Evolutionary conservation across 2,329 filamentous ascomycete genomes (phyloP).

Genomic region (Paracoccidioides brasiliensis): DNA sequence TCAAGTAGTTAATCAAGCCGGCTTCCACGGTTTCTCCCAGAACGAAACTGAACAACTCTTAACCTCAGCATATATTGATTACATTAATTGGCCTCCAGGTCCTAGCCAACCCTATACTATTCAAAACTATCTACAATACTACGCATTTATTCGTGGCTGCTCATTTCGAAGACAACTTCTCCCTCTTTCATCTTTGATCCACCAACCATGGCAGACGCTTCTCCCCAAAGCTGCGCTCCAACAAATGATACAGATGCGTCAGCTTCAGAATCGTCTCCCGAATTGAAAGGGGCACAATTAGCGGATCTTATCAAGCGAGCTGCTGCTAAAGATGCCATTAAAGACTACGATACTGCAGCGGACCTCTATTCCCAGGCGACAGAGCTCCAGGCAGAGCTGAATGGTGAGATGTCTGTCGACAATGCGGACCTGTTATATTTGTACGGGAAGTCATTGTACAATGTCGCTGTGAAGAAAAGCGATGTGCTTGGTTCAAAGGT

Average conservation of each 20-base stretch:
- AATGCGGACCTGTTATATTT: constrained; percentile 92
- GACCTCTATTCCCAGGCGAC: constrained; percentile 82
- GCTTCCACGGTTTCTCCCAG: no score
- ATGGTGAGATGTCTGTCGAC: constrained; percentile 78
- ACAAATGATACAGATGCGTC: neutral
- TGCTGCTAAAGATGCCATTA: constrained; percentile 73
- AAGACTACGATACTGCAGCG: constrained; percentile 73
- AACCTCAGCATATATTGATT: neutral
- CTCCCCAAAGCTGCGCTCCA: no score
- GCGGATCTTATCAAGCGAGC: constrained; percentile 69
- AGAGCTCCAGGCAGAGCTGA: constrained; percentile 77
- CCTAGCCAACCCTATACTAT: neutral
- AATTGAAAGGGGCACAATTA: constrained; percentile 47
- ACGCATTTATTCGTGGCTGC: neutral
- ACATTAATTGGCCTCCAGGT: neutral
- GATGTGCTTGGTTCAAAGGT: constrained; percentile 83
- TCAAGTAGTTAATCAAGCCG: neutral
- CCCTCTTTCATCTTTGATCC: neutral
- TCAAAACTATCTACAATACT: no score
- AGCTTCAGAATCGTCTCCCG: neutral
- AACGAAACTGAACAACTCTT: neutral
- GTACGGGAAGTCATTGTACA: constrained; percentile 88
- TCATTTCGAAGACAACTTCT: neutral
- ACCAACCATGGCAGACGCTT: neutral
- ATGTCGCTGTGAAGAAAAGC: constrained; percentile 84